Evolutionary conservation across 2,329 filamentous ascomycete species (phyloP).

Genomic region (Truncatella angustata): DNA sequence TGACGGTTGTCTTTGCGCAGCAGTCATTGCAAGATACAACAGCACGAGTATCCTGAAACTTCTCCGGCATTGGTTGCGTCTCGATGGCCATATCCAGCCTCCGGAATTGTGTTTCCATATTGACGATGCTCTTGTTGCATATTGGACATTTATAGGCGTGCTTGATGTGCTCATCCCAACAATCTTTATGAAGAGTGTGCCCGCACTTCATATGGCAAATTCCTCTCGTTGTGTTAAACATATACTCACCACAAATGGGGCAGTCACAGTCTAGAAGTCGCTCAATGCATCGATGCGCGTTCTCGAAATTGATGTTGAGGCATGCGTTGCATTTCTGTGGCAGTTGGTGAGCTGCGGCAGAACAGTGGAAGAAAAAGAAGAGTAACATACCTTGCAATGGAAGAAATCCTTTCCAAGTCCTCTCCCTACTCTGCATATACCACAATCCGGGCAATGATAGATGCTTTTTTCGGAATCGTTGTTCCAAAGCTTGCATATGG

Average conservation of each 20-base stretch:
- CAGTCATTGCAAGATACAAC: conserved; percentile 95
- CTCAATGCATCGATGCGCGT: conserved; percentile 90
- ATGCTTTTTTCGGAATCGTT: conserved; percentile 88
- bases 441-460: conserved; percentile 95
- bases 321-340: conserved; percentile 83
- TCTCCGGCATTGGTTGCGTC: conserved; percentile 85
- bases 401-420: conserved; percentile 96
- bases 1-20: conserved; percentile 78
- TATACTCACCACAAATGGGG: conserved; percentile 93
- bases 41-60: conserved; percentile 77
- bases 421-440: conserved; percentile 87
- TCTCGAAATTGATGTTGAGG: conserved; percentile 83
- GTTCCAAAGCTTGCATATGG: conserved; percentile 95
- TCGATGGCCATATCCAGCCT: conserved; percentile 86
- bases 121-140: conserved; percentile 93
- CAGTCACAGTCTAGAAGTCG: conserved; percentile 93
- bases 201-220: conserved; percentile 96
- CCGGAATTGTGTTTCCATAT: conserved; percentile 95
- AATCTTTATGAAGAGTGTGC: conserved; percentile 90
- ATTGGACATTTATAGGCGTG: conserved; percentile 94
- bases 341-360: conserved; percentile 8
- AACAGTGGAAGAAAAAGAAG: background rate
- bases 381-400: conserved; percentile 90
- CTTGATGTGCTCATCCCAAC: conserved; percentile 84
- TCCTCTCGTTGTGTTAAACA: conserved; percentile 85